Evolutionary conservation across 148 eudicot species (phyloP).

Genomic region (Talinum fruticosum): DNA sequence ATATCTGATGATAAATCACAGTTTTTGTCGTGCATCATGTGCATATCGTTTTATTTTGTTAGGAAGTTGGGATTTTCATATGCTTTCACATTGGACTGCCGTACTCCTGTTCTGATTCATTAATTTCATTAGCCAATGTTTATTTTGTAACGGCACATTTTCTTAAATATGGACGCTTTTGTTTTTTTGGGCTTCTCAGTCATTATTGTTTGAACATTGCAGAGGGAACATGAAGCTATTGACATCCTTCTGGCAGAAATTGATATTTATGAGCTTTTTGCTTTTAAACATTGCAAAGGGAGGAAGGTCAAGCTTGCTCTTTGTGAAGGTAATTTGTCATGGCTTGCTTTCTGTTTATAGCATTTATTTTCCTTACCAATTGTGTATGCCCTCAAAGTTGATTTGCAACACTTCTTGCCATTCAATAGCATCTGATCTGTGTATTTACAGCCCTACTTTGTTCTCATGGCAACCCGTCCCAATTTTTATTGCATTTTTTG

Average conservation of each 20-base stretch:
- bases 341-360: conserved; percentile 3
- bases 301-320: conserved; percentile 91
- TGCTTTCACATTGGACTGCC: background rate
- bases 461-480: background rate
- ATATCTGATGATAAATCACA: background rate
- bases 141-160: background rate
- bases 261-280: conserved; percentile 95
- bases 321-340: conserved; percentile 67
- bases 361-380: background rate
- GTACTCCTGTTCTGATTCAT: background rate
- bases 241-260: conserved; percentile 97
- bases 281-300: conserved; percentile 95
- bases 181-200: conserved; percentile 9
- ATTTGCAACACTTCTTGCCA: background rate
- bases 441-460: background rate
- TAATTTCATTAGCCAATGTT: background rate
- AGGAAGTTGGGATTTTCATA: background rate
- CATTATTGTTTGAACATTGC: conserved; percentile 27
- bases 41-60: background rate
- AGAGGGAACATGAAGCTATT: conserved; percentile 89
- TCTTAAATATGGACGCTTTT: background rate
- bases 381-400: background rate
- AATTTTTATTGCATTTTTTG: background rate
- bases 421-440: background rate
- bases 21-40: background rate